phyloP scores from a whole-genome alignment of 495 filamentous ascomycete species.

The Aspergillus campestris region DNA sequence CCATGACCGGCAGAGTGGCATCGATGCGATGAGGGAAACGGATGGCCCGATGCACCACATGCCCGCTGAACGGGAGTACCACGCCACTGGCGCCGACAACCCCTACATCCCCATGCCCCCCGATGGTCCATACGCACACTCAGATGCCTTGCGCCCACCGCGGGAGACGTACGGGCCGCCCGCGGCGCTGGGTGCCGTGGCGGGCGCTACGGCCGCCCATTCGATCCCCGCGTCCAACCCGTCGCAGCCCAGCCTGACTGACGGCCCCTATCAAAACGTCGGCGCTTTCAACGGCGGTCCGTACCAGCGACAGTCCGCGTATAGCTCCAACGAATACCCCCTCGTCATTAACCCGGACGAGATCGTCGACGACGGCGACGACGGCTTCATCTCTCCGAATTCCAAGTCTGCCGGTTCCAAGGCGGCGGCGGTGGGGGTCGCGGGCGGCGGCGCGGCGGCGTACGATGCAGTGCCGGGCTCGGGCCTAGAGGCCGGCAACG shows the following conservation, averaged over 20 bases:
- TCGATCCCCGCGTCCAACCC: slow-evolving; percentile 24
- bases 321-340: slow-evolving; percentile 42
- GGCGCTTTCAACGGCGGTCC: slow-evolving; percentile 41
- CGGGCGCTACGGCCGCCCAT: slow-evolving; percentile 26
- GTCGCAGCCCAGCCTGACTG: slow-evolving; percentile 24
- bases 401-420: slow-evolving; percentile 41
- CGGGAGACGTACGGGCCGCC: slow-evolving; percentile 33
- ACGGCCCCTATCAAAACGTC: slow-evolving; percentile 23
- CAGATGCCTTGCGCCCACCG: slow-evolving; percentile 17
- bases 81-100: slow-evolving; percentile 35
- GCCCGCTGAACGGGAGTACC: slow-evolving; percentile 37
- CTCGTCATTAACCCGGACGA: slow-evolving; percentile 65
- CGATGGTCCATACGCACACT: slow-evolving; percentile 12
- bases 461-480: slow-evolving; percentile 50
- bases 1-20: slow-evolving; percentile 62
- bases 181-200: slow-evolving; percentile 25
- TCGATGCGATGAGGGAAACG: slow-evolving; percentile 54
- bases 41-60: slow-evolving; percentile 30
- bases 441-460: slow-evolving; percentile 46
- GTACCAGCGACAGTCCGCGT: slow-evolving; percentile 53
- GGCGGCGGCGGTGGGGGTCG: slow-evolving; percentile 34
- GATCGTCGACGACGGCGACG: slow-evolving; percentile 80
- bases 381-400: slow-evolving; percentile 48
- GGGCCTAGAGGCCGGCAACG: slow-evolving; percentile 15
- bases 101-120: slow-evolving; percentile 35